Evolutionary conservation across 257 asterid genomes (phyloP).

Genomic region (Fraxinus anomala): DNA sequence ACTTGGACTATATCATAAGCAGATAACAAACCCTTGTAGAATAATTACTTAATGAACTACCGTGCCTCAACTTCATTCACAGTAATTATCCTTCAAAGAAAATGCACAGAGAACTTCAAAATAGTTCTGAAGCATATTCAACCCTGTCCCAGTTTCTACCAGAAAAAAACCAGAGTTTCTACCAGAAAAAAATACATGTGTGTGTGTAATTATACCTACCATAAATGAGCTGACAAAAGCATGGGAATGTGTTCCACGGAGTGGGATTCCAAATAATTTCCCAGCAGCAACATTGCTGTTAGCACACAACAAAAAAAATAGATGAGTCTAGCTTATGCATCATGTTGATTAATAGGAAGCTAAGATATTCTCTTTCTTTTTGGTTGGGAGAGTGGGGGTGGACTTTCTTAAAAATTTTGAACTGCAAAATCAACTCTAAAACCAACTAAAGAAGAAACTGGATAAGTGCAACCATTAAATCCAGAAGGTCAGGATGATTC

Average conservation of each 20-base stretch:
- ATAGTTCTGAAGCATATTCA: background rate
- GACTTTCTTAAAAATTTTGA: no score
- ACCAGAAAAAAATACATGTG: no score
- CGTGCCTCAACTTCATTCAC: background rate
- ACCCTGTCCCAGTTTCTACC: slow-evolving; percentile 10
- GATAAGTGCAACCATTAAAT: no score
- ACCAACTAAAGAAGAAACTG: no score
- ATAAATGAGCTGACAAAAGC: slow-evolving; percentile 95
- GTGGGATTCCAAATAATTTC: slow-evolving; percentile 93
- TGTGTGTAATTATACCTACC: slow-evolving; percentile 49
- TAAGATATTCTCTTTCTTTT: no score
- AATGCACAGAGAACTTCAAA: background rate
- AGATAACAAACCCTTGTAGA: slow-evolving; percentile 8
- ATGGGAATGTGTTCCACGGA: slow-evolving; percentile 98
- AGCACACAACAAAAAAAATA: slow-evolving; percentile 32
- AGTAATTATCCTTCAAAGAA: background rate
- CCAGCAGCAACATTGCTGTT: slow-evolving; percentile 99
- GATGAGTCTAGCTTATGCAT: slow-evolving; percentile 9
- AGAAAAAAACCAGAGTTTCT: slow-evolving; percentile 5
- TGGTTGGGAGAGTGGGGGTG: no score
- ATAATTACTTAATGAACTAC: slow-evolving; percentile 6
- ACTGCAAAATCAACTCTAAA: no score
- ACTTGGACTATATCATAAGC: slow-evolving; percentile 9
- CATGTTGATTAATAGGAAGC: slow-evolving; percentile 19
- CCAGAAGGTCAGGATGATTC: slow-evolving; percentile 3